Percentiles rank a stretch among this genome's conserved stretches.
Evolutionary conservation across 2,329 filamentous ascomycete genomes (phyloP).

Genomic region (Mycosphaerelloides madeirae): DNA sequence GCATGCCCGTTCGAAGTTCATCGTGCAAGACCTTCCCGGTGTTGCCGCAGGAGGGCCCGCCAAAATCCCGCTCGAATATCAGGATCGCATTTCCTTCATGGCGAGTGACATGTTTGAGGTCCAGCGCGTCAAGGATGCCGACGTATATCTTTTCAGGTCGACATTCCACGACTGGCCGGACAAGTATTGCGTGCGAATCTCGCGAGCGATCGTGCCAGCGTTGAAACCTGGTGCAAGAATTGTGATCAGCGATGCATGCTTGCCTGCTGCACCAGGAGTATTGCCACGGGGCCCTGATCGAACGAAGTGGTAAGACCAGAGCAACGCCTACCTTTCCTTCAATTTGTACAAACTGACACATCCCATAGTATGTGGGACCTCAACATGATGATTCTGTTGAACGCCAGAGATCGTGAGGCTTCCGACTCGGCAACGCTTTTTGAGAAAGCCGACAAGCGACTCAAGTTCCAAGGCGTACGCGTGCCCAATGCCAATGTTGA

Average conservation of each 20-base stretch:
- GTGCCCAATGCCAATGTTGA: too few species aligned
- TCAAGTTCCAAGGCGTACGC: too few species aligned
- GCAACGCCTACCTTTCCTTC: too few species aligned
- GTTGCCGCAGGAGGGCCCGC: background rate
- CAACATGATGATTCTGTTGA: too few species aligned
- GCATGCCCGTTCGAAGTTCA: background rate
- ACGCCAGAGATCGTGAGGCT: too few species aligned
- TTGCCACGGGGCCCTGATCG: background rate
- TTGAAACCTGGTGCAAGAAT: conserved; percentile 11
- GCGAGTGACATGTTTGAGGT: conserved; percentile 25
- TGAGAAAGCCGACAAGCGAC: too few species aligned
- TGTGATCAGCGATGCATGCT: conserved; percentile 17
- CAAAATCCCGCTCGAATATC: background rate
- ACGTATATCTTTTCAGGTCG: conserved; percentile 22
- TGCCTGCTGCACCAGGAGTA: conserved; percentile 10
- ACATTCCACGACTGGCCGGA: conserved; percentile 24
- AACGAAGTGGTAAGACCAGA: too few species aligned
- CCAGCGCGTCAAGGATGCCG: conserved; percentile 25
- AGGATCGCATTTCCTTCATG: background rate
- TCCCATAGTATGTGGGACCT: too few species aligned
- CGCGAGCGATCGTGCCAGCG: conserved; percentile 12
- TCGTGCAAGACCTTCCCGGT: background rate
- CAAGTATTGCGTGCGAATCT: conserved; percentile 13
- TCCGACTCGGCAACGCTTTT: too few species aligned
- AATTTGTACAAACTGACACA: too few species aligned